Conservation (phyloP, 495 filamentous ascomycete genomes). For the Elasticomyces elasticus region DNA sequence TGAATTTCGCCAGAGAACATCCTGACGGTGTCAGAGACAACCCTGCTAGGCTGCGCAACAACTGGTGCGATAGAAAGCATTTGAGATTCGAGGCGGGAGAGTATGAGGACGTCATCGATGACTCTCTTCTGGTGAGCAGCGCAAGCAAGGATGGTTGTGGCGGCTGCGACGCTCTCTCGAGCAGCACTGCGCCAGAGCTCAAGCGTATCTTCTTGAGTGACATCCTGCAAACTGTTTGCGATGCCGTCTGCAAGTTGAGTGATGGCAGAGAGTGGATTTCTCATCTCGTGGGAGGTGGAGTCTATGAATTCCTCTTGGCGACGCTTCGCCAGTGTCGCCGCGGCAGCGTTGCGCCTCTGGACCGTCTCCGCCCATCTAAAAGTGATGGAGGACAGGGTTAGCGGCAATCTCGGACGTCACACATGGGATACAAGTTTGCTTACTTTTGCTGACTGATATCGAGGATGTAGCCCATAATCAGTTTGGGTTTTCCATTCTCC, state of each 20-base stretch:
- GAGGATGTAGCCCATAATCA: conserved; percentile 11
- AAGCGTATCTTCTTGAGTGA: not conserved
- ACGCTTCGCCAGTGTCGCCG: conserved; percentile 21
- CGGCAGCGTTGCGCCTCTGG: conserved; percentile 17
- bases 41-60: conserved; percentile 12
- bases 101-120: conserved; percentile 27
- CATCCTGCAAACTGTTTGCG: conserved; percentile 3
- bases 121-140: conserved; percentile 25
- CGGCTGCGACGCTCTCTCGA: conserved; percentile 16
- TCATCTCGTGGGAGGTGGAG: conserved; percentile 26
- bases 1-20: conserved; percentile 25
- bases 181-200: not conserved
- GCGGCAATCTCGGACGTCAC: too few relatives aligned
- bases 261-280: conserved; percentile 27
- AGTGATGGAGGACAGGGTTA: too few relatives aligned
- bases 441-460: conserved; percentile 16
- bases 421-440: too few relatives aligned
- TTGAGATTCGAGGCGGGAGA: conserved; percentile 26
- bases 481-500: conserved; percentile 12
- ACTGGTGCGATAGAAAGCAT: conserved; percentile 24
- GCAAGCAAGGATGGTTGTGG: conserved; percentile 25
- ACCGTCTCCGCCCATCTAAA: conserved; percentile 18
- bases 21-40: conserved; percentile 14
- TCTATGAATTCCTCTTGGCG: conserved; percentile 29
- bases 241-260: conserved; percentile 26